A percentile compares a stretch with the other conserved stretches of the same genome.
phyloP scores from a whole-genome alignment of 306 rosid species.

The Castanea crenata region DNA sequence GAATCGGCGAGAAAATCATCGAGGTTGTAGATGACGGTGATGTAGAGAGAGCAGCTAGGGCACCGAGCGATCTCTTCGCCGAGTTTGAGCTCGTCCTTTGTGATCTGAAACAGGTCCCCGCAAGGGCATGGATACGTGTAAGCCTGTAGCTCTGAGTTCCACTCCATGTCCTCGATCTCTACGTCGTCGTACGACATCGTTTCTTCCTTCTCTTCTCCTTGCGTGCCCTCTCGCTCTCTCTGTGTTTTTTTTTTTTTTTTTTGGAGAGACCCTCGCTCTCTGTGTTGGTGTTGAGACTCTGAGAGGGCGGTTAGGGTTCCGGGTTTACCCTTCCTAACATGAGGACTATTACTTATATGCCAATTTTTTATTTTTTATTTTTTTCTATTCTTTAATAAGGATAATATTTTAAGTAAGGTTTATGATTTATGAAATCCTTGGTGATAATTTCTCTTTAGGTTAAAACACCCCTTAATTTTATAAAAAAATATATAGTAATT shows the following conservation, averaged over 20 bases:
- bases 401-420: too few species aligned
- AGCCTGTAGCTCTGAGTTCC: constrained; percentile 78
- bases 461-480: too few species aligned
- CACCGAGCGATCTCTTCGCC: constrained; percentile 97
- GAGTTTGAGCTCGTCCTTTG: constrained; percentile 79
- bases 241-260: neutral
- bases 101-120: constrained; percentile 91
- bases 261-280: too few species aligned
- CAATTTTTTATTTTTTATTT: too few species aligned
- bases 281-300: too few species aligned
- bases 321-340: too few species aligned
- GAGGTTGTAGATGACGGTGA: constrained; percentile 81
- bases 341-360: too few species aligned
- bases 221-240: neutral
- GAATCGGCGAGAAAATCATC: constrained; percentile 62
- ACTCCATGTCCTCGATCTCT: constrained; percentile 98
- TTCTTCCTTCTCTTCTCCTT: neutral
- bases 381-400: too few species aligned
- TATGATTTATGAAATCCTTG: too few species aligned
- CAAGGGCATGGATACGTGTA: constrained; percentile 95
- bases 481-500: too few species aligned
- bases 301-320: too few species aligned
- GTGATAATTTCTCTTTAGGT: too few species aligned
- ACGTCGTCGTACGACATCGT: constrained; percentile 95
- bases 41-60: constrained; percentile 96